Base-by-base conservation (phyloP, 345 rosid species). In the Linum lewisii region DNA sequence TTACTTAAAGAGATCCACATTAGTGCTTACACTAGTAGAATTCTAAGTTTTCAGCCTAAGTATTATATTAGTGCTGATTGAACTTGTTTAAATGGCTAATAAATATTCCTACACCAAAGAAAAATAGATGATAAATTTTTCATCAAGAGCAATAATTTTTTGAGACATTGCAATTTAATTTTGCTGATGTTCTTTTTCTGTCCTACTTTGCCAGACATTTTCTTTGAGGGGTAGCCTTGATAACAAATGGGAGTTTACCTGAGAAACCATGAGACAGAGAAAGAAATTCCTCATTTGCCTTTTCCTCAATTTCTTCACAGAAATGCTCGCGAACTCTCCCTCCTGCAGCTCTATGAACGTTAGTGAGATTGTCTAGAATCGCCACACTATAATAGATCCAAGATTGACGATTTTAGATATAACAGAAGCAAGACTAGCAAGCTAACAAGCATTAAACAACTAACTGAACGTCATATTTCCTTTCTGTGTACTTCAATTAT, bases 221-320 rank as follows among this genome's bases (percentile, higher is more conserved):
- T n/a, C n/a, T n/a, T n/a, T n/a, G n/a, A n/a, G n/a, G n/a, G n/a
- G n/a, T 29, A 29, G 34, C 34, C 0, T 4, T 29, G 34, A 29
- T 4, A 42, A 50, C 7, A 61, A 56, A 56, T 29, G 34, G 69
- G 53, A 54, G 32, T 82, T 78, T 83, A 83, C 98, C 68, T 92
- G 98, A 66, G 97, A 84, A 72, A 92, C 87, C 93, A 92, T 92
- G 68, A 92, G 95, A 79, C 91, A 83, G 47, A 92, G 72, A 57
- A 86, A 75, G 80, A 92, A 88, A 80, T 92, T 92, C 54, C 80
- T 83, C 93, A 88, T 86, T 69, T 92, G 98, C 57, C 86, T 84
- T 76, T 82, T 84, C 78, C 98, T 83, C 75, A 92, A 65, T 64
- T 81, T 84, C 88, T 81, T 89, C 73, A 88, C 97, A 0, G 79